phyloP scores from a whole-genome alignment of 345 rosid genomes.

The Adansonia digitata region DNA sequence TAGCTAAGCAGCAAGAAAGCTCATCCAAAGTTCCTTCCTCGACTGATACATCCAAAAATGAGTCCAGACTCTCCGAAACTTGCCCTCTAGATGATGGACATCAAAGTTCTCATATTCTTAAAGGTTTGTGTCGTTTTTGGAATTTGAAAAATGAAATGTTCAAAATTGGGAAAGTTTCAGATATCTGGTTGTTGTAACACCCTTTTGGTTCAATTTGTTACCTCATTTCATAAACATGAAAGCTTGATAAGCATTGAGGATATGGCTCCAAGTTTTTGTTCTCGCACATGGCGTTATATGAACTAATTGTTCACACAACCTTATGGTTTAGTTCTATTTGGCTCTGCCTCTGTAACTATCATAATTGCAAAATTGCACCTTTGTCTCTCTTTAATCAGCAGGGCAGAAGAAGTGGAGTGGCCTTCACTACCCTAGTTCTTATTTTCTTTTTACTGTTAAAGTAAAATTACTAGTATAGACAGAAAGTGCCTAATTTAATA shows the following conservation, averaged over 20 bases:
- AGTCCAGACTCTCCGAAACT: constrained; percentile 20
- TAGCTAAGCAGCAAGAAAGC: constrained; percentile 25
- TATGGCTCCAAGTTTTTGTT: neutral
- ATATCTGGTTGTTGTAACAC: neutral
- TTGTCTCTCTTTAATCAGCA: neutral
- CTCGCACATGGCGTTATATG: neutral
- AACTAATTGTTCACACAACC: neutral
- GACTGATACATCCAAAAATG: constrained; percentile 27
- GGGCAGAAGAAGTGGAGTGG: neutral
- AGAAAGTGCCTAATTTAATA: neutral
- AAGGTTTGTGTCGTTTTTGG: constrained; percentile 28
- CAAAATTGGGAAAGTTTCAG: neutral
- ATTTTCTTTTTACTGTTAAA: neutral
- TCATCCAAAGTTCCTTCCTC: constrained; percentile 30
- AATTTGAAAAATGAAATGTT: neutral
- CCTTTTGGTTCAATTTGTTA: neutral
- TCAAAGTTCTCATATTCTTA: constrained; percentile 25
- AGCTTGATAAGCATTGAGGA: neutral
- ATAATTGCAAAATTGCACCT: neutral
- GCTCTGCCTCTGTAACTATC: neutral
- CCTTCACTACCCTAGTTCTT: neutral
- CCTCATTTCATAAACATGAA: neutral
- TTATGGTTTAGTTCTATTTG: neutral
- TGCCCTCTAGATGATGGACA: constrained; percentile 22
- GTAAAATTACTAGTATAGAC: neutral